Base-by-base conservation (phyloP, 257 asterid genomes). In the Plectranthus barbatus region DNA sequence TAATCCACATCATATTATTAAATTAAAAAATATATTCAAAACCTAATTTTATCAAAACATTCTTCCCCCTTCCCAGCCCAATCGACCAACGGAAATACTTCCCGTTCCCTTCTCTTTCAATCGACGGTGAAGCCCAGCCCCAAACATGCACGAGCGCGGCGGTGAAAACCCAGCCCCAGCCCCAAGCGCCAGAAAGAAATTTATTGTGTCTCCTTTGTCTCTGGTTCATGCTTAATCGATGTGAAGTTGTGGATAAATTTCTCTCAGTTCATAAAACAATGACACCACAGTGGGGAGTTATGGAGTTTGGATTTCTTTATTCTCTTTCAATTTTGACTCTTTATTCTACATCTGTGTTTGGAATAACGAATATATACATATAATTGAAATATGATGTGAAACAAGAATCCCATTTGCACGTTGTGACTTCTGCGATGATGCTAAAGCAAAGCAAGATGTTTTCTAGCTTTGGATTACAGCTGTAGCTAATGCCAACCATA, bases 161-260 rank as follows among this genome's bases (percentile, higher is more conserved):
- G n/a, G n/a, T n/a, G n/a, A n/a, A n/a, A n/a, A n/a, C n/a, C n/a
- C n/a, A n/a, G n/a, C n/a, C n/a, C n/a, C n/a, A n/a, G n/a, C n/a
- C n/a, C n/a, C n/a, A n/a, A n/a, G n/a, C n/a, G n/a, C n/a, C n/a
- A n/a, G n/a, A n/a, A n/a, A n/a, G n/a, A 64, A 51, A 68, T 63
- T 46, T 74, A 23, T 76, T 67, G 63, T 71, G 82, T 56, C 24
- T 47, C 64, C 63, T 40, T 54, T 58, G 37, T 44, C 50, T 55
- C 41, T 60, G 62, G 34, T 58, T 68, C 72, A 54, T 72, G 69
- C 61, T 47, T 74, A 58, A 26, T 52, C 71, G 54, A 41, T 70
- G 69, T 14, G 49, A 40, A 3, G 5, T 7, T 50, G 24, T n/a
- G 17, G 8, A 42, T 26, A 29, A 21, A 24, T n/a, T n/a, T n/a